Evolutionary conservation across 1,284 basidiomycete genomes (phyloP), one percentile per base, ranked within the genome.

Genomic region (Testicularia cyperi): DNA sequence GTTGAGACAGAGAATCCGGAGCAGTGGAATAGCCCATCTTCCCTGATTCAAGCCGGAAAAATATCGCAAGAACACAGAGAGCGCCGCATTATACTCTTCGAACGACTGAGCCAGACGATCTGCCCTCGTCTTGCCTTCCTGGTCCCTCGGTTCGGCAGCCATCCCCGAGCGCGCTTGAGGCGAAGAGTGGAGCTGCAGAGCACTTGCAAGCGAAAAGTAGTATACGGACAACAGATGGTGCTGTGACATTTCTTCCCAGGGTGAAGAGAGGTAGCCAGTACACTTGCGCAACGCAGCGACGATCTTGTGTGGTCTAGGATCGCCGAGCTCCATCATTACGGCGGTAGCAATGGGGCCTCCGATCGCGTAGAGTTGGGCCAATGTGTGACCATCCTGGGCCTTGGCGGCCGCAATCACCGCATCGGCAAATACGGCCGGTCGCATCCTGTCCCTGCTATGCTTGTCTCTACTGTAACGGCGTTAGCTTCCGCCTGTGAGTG

Each of bases 231-330:
- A n/a, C 2, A 71, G 39, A 27, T 70, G 68, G 15, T 49, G 41
- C 24, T 37, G 23, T 13, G 52, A 53, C 40, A 74, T 46, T n/a
- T 72, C 71, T n/a, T 57, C 53, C 72, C 73, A 75, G 1, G 66
- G 65, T 12, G 47, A 13, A 0, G 39, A 38, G 5, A 74, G 56
- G 44, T 45, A 70, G 27, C 62, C 65, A 3, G 41, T 20, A 21
- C 69, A 70, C 31, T 47, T 53, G 12, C 61, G 51, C 2, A 72
- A 51, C 6, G 51, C 27, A 2, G 40, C 25, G 13, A 63, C 16
- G 43, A 72, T 55, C 18, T 39, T 32, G 10, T 44, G 14, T 0
- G 64, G 49, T 9, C 54, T 55, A 12, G 54, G 32, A 25, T 64
- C 57, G 18, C 42, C 43, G 19, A 61, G 41, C 28, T 63, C 46